Percentiles rank a stretch among this genome's conserved stretches.
Conservation (phyloP, 257 asterid species). For the Eustoma russellianum region DNA sequence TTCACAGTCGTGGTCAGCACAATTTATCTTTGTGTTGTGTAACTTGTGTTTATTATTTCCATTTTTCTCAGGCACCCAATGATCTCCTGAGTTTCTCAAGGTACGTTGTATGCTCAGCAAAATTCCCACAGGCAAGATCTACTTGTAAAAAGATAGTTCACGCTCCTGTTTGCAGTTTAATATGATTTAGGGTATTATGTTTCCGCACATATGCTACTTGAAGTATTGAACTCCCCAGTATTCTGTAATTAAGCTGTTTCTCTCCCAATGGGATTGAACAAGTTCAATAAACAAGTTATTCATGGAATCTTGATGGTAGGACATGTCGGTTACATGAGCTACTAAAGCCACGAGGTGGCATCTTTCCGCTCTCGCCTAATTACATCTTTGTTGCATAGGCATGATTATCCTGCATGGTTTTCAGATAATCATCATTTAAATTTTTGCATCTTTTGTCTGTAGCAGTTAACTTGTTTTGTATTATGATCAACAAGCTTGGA, state of each 20-base stretch:
- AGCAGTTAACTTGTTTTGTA: neutral
- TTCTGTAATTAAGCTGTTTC: neutral
- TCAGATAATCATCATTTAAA: neutral
- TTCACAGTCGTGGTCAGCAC: neutral
- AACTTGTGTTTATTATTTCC: neutral
- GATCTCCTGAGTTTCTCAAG: slow-evolving; percentile 61
- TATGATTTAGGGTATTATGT: too few species aligned
- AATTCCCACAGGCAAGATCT: slow-evolving; percentile 81
- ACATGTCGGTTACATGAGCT: too few species aligned
- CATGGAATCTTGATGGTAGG: too few species aligned
- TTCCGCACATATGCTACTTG: too few species aligned
- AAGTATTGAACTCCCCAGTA: too few species aligned
- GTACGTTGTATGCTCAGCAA: slow-evolving; percentile 72
- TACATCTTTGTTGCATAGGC: neutral
- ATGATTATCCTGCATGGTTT: slow-evolving; percentile 3
- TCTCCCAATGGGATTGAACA: neutral
- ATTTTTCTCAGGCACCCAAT: neutral
- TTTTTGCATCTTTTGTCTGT: neutral
- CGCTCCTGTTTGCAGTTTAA: too few species aligned
- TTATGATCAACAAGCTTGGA: slow-evolving; percentile 37
- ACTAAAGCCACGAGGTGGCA: too few species aligned
- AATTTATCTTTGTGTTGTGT: too few species aligned
- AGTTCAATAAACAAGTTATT: too few species aligned
- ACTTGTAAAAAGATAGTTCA: neutral
- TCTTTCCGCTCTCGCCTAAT: too few species aligned